Percentiles rank a stretch among this genome's conserved stretches.
These are phyloP conservation scores for Pichia sp. DNA, from an alignment of 1,139 yeast genomes.

Conservation along the genomic window DNA sequence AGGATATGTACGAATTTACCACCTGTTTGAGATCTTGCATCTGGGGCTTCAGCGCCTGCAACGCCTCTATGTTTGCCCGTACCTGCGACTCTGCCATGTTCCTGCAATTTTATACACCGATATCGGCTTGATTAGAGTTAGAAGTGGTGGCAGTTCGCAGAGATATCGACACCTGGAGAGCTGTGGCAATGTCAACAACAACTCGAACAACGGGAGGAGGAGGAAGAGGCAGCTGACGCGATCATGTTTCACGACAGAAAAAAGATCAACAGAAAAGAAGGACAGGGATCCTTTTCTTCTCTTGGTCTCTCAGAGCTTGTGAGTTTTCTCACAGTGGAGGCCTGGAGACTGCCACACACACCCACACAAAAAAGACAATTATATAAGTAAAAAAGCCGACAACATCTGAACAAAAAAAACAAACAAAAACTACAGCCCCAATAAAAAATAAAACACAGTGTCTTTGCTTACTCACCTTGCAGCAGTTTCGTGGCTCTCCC, in stretches of 20 bases:
- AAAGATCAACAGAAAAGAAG: neutral
- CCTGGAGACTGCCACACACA: too few relatives aligned
- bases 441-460: too few relatives aligned
- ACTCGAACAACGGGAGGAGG: too few relatives aligned
- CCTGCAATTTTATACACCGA: neutral
- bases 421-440: too few relatives aligned
- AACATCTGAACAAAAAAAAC: too few relatives aligned
- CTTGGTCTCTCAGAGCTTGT: neutral
- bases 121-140: neutral
- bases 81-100: slow-evolving; percentile 7
- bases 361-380: too few relatives aligned
- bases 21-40: slow-evolving; percentile 23
- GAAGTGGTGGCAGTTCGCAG: too few relatives aligned
- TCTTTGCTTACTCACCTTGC: neutral
- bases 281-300: neutral
- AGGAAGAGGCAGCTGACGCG: neutral
- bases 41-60: slow-evolving; percentile 24
- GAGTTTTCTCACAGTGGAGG: neutral
- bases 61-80: slow-evolving; percentile 15
- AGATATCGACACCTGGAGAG: too few relatives aligned
- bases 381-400: too few relatives aligned
- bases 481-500: neutral
- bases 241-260: neutral
- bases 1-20: slow-evolving; percentile 19
- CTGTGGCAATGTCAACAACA: too few relatives aligned